phyloP scores from a whole-genome alignment of 2,329 filamentous ascomycete genomes.

The Ploettnerulaceae sp. region DNA sequence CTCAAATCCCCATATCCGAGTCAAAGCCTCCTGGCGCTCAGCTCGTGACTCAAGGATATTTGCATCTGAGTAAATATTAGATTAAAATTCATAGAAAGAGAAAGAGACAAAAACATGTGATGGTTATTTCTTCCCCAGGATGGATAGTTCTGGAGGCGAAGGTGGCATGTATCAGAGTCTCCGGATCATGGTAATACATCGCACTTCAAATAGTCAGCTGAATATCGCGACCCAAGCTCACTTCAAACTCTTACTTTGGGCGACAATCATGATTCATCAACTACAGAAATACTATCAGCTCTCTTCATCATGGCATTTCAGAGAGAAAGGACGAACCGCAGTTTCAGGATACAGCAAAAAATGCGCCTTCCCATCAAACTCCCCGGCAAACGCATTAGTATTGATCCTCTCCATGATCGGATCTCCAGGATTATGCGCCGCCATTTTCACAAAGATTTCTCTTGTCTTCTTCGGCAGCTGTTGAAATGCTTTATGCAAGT shows the following conservation, averaged over 20 bases:
- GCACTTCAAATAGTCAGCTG: slow-evolving; percentile 19
- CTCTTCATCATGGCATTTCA: neutral
- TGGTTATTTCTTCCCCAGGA: slow-evolving; percentile 39
- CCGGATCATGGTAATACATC: slow-evolving; percentile 37
- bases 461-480: slow-evolving; percentile 22
- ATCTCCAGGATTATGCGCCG: slow-evolving; percentile 22
- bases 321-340: slow-evolving; percentile 18
- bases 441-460: slow-evolving; percentile 22
- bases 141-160: slow-evolving; percentile 37
- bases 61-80: slow-evolving; percentile 18
- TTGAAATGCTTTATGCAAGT: slow-evolving; percentile 25
- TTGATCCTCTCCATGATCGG: slow-evolving; percentile 30
- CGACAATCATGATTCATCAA: slow-evolving; percentile 41
- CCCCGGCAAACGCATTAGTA: slow-evolving; percentile 29
- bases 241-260: slow-evolving; percentile 34
- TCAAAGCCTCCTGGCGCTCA: slow-evolving; percentile 32
- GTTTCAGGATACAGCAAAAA: slow-evolving; percentile 31
- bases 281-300: slow-evolving; percentile 21
- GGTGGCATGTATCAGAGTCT: slow-evolving; percentile 36
- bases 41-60: slow-evolving; percentile 34
- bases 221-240: neutral
- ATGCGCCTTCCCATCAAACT: slow-evolving; percentile 25
- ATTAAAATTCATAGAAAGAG: neutral
- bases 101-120: slow-evolving; percentile 33
- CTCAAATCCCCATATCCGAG: slow-evolving; percentile 37